phyloP scores from a whole-genome alignment of 257 asterid species.

The Solanum commersonii region DNA sequence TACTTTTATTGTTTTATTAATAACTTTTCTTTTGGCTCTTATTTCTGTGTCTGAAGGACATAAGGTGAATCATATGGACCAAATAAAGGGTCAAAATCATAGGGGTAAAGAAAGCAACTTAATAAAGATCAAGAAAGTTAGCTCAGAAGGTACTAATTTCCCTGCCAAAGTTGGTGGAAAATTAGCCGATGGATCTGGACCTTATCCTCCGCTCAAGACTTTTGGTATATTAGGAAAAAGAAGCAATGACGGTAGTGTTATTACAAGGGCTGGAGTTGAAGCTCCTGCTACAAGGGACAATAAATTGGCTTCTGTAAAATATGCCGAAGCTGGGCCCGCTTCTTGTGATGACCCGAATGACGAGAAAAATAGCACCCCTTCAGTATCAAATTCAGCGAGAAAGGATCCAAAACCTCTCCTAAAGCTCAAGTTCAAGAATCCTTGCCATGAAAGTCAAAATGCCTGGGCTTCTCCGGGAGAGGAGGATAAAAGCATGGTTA shows the following conservation, averaged over 20 bases:
- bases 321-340: conserved; percentile 22
- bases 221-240: conserved; percentile 38
- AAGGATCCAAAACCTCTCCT: conserved; percentile 63
- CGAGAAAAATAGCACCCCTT: conserved; percentile 23
- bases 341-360: conserved; percentile 30
- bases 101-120: conserved; percentile 24
- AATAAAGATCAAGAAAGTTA: conserved; percentile 27
- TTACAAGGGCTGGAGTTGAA: conserved; percentile 26
- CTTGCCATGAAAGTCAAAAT: conserved; percentile 42
- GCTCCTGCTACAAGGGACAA: conserved; percentile 30
- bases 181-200: conserved; percentile 26
- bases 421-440: conserved; percentile 74
- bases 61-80: conserved; percentile 19
- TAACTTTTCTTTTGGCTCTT: neutral
- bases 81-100: conserved; percentile 33
- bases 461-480: conserved; percentile 40
- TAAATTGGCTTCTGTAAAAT: conserved; percentile 20
- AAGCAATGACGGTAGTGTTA: conserved; percentile 30
- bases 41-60: conserved; percentile 16
- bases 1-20: neutral
- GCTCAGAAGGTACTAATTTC: conserved; percentile 7
- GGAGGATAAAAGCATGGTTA: conserved; percentile 51
- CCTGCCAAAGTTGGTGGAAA: conserved; percentile 26
- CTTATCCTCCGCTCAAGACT: conserved; percentile 33
- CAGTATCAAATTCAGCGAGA: conserved; percentile 17